Evolutionary conservation across 371 early-diverging fungal genomes (phyloP), one percentile per base, ranked within the genome.

Genomic region (Haplosporangium sp.): DNA sequence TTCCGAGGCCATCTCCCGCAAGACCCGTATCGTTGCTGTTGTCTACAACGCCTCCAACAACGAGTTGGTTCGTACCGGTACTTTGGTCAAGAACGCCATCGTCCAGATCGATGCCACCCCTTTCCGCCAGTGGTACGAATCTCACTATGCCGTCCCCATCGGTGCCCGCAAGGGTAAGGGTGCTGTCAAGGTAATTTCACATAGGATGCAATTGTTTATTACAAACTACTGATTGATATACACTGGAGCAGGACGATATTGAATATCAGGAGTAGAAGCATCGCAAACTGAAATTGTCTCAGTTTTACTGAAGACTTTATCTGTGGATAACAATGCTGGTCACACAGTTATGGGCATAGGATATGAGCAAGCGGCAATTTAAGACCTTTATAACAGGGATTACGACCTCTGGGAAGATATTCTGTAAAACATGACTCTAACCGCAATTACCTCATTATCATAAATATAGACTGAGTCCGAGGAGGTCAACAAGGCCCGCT

Each of bases 11-110:
- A 84, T 92, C 87, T 92, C 98, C 76, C 94, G 94, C 91, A 98
- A 97, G 93, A 92, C 97, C 76, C 96, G 98, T 91, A 94, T 98
- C 84, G 90, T 97, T 85, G 91, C 93, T 74, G 99, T 99, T 82
- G 95, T 96, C 74, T 99, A 99, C 96, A 99, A 99, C 91, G 95
- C 99, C 81, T 95, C 97, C 89, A 98, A 97, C 96, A 99, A 99
- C 95, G 99, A 99, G 90, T 92, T 99, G 85, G 98, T 99, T 87
- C 97, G 99, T 87, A 99, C 99, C 88, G 99, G 99, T 93, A 99
- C 99, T 70, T 92, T 99, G 63, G 99, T 99, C 67, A 99, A 99
- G 94, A 94, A 96, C 78, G 93, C 96, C 85, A 95, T 99, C 82
- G 94, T 99, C 72, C 98, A 99, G 89, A 92, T 99, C 82, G 98